Evolutionary conservation across 2,329 filamentous ascomycete species (phyloP), one percentile per base, ranked within the genome.

Genomic region (Epichloe sp.): DNA sequence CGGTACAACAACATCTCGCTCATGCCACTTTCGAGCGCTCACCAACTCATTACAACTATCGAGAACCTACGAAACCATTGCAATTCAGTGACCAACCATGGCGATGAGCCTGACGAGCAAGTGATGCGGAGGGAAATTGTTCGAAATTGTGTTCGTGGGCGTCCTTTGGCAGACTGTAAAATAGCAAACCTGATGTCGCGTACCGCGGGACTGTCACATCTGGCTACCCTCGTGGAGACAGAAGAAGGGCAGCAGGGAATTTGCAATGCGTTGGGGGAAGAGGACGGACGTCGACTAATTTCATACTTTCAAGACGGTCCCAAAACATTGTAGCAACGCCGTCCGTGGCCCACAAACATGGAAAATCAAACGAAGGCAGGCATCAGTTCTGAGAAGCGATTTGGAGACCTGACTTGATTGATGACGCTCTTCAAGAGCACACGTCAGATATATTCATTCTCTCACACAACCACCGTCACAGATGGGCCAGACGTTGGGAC

Each of bases 1-100:
- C 56, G 58, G 40, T 62, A 59, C 35, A 57, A 62, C 38, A 57
- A 57, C 41, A 60, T 73, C 7, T 68, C 71, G 5, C 57, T 76
- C 37, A 60, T 78, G 17, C 74, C 73, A 3, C 60, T 77, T 47
- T 59, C 65, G 15, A 63, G 63, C 1, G 52, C 63, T 40, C 53
- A 58, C 11, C 61, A 65, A 14, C 60, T 76, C 15, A 61, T 66
- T n/a, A 49, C 57, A 2, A 65, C 62, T 10, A 59, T 79, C 21
- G 60, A 63, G n/a, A 56, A 62, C 0, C 68, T 77, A 51, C 61
- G 64, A 48, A 57, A 57, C 44, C 62, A 67, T 52, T 55, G 40
- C 34, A 49, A 10, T 11, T 40, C 17, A 40, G n/a, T 19, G 19
- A 41, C 44, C 6, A 35, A 36, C n/a, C n/a, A 35, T 19, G 12